Evolutionary conservation across 768 basidiomycete species (phyloP), one percentile per base, ranked within the genome.

Genomic region (Russula sp.): DNA sequence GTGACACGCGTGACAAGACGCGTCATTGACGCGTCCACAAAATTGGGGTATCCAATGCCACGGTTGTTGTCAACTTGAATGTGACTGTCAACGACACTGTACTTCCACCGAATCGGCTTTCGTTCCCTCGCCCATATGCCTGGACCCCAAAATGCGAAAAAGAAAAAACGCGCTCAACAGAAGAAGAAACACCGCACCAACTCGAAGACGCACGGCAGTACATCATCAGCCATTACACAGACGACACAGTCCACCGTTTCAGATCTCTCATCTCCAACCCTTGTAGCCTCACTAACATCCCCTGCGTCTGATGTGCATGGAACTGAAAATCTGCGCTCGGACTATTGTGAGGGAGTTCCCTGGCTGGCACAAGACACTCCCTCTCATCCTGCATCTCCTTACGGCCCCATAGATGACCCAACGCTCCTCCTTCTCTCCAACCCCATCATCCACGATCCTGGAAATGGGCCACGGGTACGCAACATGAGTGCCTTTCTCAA

Each of bases 391-490:
- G 6, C 10, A 35, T 32, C 49, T 25, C 38, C 47, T 7, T 48
- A 35, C 14, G 57, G 67, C 3, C 62, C 62, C 1, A 36, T 20
- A 9, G 62, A 67, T 13, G 65, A 61, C n/a, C 58, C 67, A 29
- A 68, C 61, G 2, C 48, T 69, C 18, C 39, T 60, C 20, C 66
- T 70, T 10, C 65, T 69, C 22, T 68, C 65, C 51, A 64, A 62
- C 39, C 87, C 88, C 13, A 86, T 83, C 67, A 87, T 92, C 20
- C 74, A 87, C 62, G 86, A 92, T 70, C 87, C 87, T 0, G 90
- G 90, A 36, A 87, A 85, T 63, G 90, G 90, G 0, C 86, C 87
- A 9, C 85, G 88, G 46, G 87, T 93, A 10, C 78, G 83, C 11
- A 79, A 88, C 69, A 73, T 80, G n/a, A 75, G 73, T n/a, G 77